Evolutionary conservation across 2,329 filamentous ascomycete species (phyloP).

Genomic region (Verruconis gallopava): DNA sequence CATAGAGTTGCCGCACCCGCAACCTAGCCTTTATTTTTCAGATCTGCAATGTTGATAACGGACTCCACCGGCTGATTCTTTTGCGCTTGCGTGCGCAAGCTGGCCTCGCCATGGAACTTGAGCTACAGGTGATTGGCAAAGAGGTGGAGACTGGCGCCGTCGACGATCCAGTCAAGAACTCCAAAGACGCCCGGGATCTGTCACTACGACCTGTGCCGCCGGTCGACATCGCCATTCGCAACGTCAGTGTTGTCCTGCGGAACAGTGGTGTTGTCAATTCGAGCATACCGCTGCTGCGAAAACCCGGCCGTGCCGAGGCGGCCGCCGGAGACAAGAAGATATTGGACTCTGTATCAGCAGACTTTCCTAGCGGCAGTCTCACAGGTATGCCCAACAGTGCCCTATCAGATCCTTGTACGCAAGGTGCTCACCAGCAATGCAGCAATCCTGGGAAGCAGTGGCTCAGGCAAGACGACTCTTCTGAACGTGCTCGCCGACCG

Average conservation of each 20-base stretch:
- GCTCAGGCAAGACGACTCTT: slow-evolving; percentile 48
- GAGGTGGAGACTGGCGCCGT: not conserved
- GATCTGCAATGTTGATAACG: too few species aligned
- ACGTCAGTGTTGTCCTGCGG: slow-evolving; percentile 9
- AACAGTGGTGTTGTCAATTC: slow-evolving; percentile 10
- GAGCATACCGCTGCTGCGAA: slow-evolving; percentile 9
- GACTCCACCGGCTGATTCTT: too few species aligned
- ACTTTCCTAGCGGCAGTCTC: slow-evolving; percentile 51
- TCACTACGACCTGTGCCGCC: slow-evolving; percentile 2
- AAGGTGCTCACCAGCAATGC: too few species aligned
- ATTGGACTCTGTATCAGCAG: slow-evolving; percentile 49
- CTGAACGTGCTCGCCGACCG: slow-evolving; percentile 60
- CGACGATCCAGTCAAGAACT: too few species aligned
- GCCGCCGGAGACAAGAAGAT: slow-evolving; percentile 31
- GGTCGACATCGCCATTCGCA: slow-evolving; percentile 1
- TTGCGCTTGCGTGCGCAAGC: too few species aligned
- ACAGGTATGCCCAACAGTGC: too few species aligned
- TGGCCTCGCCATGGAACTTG: not conserved
- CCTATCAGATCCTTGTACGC: too few species aligned
- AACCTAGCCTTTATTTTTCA: too few species aligned
- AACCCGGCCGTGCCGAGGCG: slow-evolving; percentile 2
- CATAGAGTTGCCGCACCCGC: too few species aligned
- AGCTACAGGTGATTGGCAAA: not conserved
- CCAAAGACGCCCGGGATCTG: too few species aligned
- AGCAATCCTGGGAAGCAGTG: slow-evolving; percentile 63